phyloP scores from a whole-genome alignment of 371 early-diverging fungal genomes.

The Mortierella sp. region DNA sequence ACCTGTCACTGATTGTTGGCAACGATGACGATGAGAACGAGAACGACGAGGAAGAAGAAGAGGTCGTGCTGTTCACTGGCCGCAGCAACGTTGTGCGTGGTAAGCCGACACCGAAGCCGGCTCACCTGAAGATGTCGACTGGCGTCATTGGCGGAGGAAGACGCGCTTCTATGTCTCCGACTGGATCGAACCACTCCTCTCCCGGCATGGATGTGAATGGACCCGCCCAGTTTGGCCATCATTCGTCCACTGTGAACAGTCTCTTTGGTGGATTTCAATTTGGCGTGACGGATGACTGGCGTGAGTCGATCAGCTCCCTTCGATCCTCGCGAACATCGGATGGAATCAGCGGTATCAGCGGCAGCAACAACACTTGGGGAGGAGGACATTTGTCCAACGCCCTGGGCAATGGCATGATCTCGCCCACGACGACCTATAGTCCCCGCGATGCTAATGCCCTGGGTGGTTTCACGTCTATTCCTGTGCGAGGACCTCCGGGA shows the following conservation, averaged over 20 bases:
- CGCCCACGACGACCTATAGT: constrained; percentile 21
- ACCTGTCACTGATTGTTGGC: constrained; percentile 41
- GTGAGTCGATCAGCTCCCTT: constrained; percentile 40
- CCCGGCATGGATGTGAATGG: constrained; percentile 42
- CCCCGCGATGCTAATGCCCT: constrained; percentile 16
- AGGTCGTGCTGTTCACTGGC: constrained; percentile 51
- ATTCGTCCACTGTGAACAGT: constrained; percentile 45
- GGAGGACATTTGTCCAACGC: constrained; percentile 26
- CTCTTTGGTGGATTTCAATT: constrained; percentile 50
- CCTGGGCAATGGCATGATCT: constrained; percentile 47
- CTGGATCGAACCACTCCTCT: constrained; percentile 39
- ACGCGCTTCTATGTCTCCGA: constrained; percentile 39
- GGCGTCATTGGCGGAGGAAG: constrained; percentile 52
- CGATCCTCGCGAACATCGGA: constrained; percentile 32
- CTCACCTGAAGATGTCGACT: constrained; percentile 42
- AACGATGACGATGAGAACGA: constrained; percentile 38
- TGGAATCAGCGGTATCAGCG: constrained; percentile 3
- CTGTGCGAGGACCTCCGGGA: constrained; percentile 23
- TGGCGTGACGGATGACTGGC: constrained; percentile 48
- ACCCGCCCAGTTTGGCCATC: constrained; percentile 20
- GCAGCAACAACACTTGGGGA: constrained; percentile 34
- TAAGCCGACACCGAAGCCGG: constrained; percentile 43
- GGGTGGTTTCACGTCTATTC: constrained; percentile 29
- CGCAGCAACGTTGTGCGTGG: constrained; percentile 33
- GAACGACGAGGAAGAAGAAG: constrained; percentile 42